A percentile compares a stretch with the other conserved stretches of the same genome.
Conservation (phyloP, 164 flowering plant species). For the Stephania cephalantha region DNA sequence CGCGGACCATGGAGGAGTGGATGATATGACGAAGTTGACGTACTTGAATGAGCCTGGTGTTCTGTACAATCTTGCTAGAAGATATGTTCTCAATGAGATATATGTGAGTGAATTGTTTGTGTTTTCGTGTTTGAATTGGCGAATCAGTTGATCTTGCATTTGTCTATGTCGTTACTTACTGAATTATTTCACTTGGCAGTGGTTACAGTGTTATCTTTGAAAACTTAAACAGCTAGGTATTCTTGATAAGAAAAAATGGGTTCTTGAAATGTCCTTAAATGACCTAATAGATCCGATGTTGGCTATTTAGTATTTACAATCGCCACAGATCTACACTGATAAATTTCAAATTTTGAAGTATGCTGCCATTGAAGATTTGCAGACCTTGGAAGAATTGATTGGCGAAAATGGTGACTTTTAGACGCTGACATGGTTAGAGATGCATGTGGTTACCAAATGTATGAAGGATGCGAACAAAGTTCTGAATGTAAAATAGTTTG, state of each 20-base stretch:
- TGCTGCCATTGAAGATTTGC: background rate
- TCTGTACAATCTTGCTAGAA: constrained; percentile 70
- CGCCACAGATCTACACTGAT: background rate
- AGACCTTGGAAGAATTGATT: background rate
- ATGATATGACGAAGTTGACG: constrained; percentile 95
- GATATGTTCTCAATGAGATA: constrained; percentile 92
- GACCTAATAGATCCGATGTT: background rate
- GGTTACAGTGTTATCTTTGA: background rate
- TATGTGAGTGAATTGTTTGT: constrained; percentile 51
- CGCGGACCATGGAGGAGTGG: constrained; percentile 85
- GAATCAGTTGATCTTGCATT: background rate
- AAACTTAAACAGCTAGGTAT: background rate
- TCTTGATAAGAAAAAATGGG: background rate
- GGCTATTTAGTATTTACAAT: background rate
- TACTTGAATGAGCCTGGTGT: constrained; percentile 98
- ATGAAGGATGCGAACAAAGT: background rate
- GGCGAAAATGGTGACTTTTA: background rate
- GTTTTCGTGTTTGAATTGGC: background rate
- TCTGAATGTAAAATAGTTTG: background rate
- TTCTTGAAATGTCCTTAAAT: background rate
- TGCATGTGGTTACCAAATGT: background rate
- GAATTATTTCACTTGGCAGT: background rate
- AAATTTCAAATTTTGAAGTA: background rate
- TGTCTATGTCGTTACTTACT: background rate
- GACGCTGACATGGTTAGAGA: background rate